phyloP scores from a whole-genome alignment of 768 basidiomycete species.

The Phlegmacium glaucopus region DNA sequence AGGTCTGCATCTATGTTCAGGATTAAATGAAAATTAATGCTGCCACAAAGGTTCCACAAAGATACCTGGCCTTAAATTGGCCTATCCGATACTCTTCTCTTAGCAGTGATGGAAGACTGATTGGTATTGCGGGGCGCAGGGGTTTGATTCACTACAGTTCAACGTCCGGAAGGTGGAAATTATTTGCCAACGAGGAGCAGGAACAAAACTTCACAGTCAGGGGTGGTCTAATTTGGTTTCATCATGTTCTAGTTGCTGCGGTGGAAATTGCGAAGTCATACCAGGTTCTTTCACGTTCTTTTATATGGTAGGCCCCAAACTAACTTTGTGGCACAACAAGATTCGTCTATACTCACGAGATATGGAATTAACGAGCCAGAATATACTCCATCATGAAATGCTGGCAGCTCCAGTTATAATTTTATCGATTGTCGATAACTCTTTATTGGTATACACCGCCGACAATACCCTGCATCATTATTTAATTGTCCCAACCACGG shows the following conservation, averaged over 20 bases:
- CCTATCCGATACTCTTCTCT: slow-evolving; percentile 91
- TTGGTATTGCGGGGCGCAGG: slow-evolving; percentile 88
- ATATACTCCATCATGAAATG: slow-evolving; percentile 78
- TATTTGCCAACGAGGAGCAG: slow-evolving; percentile 76
- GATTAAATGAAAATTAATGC: neutral
- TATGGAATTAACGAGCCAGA: slow-evolving; percentile 77
- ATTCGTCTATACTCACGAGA: slow-evolving; percentile 94
- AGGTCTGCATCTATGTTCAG: slow-evolving; percentile 40
- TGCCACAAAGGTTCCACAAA: slow-evolving; percentile 67
- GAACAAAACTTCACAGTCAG: slow-evolving; percentile 85
- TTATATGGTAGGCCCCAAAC: neutral
- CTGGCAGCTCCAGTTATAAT: slow-evolving; percentile 78
- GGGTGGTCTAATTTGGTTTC: slow-evolving; percentile 95
- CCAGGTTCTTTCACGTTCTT: slow-evolving; percentile 47
- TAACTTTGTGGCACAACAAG: slow-evolving; percentile 35
- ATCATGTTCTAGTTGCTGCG: slow-evolving; percentile 90
- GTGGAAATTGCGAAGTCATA: slow-evolving; percentile 79
- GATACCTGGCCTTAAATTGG: slow-evolving; percentile 90
- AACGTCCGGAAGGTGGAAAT: slow-evolving; percentile 92
- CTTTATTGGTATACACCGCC: slow-evolving; percentile 87
- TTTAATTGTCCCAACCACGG: slow-evolving; percentile 79
- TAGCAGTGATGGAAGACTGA: slow-evolving; percentile 84
- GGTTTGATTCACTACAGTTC: slow-evolving; percentile 94
- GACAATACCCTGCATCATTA: slow-evolving; percentile 95
- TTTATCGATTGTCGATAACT: slow-evolving; percentile 91